These are phyloP conservation scores for Rubus idaeus DNA, from an alignment of 306 rosid genomes.

Conservation along the genomic window DNA sequence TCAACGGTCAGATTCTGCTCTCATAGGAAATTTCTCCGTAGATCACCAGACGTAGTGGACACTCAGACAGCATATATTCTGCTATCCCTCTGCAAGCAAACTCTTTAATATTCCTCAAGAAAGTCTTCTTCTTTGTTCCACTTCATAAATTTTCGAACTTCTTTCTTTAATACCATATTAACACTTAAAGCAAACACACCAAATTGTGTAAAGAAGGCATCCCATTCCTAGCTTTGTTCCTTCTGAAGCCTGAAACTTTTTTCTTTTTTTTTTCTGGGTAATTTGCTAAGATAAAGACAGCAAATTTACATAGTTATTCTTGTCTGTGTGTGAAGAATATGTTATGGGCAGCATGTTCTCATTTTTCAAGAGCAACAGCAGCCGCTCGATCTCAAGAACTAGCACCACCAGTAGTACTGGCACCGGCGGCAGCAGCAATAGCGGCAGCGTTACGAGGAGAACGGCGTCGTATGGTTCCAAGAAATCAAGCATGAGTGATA, in stretches of 20 bases:
- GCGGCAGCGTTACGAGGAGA: not conserved
- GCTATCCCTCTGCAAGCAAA: not conserved
- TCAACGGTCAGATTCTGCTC: not conserved
- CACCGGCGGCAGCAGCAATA: not conserved
- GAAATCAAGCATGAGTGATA: not conserved
- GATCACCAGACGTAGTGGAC: not conserved
- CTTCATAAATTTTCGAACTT: not conserved
- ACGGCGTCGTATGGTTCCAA: not conserved
- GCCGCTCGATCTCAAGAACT: not conserved
- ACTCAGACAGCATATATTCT: not conserved
- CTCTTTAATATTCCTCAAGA: not conserved
- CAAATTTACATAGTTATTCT: not conserved
- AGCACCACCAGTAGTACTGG: not conserved
- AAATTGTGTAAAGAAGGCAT: not conserved
- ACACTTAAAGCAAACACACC: not conserved
- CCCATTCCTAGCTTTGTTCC: not conserved
- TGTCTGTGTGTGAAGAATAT: not conserved
- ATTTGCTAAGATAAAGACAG: not conserved
- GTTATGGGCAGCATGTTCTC: conserved; percentile 49
- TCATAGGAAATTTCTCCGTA: not conserved
- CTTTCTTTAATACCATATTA: not conserved
- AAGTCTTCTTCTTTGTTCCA: not conserved
- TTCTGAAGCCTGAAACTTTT: not conserved
- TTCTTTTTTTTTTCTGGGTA: not conserved
- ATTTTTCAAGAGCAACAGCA: conserved; percentile 1